These are phyloP conservation scores for Ilyonectria mors-panacis DNA, from an alignment of 2,329 filamentous ascomycete genomes.

Conservation along the genomic window DNA sequence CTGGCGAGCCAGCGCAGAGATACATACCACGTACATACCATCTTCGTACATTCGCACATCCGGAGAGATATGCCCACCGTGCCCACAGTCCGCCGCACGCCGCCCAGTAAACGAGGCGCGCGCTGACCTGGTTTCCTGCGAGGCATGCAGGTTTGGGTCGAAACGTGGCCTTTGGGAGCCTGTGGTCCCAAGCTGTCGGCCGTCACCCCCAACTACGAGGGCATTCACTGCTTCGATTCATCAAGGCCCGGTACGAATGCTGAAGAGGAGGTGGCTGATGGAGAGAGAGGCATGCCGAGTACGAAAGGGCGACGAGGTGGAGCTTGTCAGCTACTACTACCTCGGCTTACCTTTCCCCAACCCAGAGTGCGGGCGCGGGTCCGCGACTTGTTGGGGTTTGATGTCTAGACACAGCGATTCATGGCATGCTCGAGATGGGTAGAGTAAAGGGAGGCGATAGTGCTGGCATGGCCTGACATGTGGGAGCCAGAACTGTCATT, in stretches of 20 bases:
- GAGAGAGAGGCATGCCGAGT: background rate
- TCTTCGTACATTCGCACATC: slow-evolving; percentile 7
- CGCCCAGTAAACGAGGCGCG: slow-evolving; percentile 10
- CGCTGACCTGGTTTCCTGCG: slow-evolving; percentile 15
- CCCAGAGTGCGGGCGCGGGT: slow-evolving; percentile 6
- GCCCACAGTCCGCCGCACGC: background rate
- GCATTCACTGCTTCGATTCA: slow-evolving; percentile 9
- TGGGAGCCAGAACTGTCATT: background rate
- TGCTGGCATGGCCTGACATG: slow-evolving; percentile 15
- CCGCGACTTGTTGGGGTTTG: slow-evolving; percentile 22
- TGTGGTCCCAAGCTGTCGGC: background rate
- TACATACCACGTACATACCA: slow-evolving; percentile 13
- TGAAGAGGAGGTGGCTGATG: slow-evolving; percentile 7
- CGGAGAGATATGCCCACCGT: slow-evolving; percentile 12
- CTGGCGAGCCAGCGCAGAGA: slow-evolving; percentile 25
- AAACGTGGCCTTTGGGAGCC: slow-evolving; percentile 29
- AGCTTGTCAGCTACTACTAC: slow-evolving; percentile 23
- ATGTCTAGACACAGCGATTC: slow-evolving; percentile 8
- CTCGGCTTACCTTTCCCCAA: slow-evolving; percentile 18
- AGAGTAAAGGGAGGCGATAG: slow-evolving; percentile 6
- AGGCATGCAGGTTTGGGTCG: slow-evolving; percentile 25
- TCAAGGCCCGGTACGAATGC: slow-evolving; percentile 14
- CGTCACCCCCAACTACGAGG: background rate
- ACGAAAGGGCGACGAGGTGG: slow-evolving; percentile 10
- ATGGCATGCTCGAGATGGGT: background rate